Evolutionary conservation across 2,329 filamentous ascomycete genomes (phyloP), one percentile per base, ranked within the genome.

Genomic region (Colletotrichum horii): DNA sequence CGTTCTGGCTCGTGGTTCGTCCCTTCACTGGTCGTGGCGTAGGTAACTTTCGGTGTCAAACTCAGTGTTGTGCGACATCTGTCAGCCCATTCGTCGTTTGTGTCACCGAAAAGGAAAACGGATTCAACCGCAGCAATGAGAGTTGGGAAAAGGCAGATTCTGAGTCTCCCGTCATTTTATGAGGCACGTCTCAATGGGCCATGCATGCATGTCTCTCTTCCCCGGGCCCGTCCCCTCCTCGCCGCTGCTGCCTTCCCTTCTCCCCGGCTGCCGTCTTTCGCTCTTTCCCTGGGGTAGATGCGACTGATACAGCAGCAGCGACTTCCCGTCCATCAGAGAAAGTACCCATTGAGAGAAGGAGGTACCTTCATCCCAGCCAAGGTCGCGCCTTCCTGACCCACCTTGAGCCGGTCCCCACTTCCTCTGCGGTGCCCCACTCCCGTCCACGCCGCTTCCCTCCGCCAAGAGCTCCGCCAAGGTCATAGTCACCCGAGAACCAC

Each of bases 381-480:
- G 38, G 38, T 48, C 38, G 38, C 9, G 52, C 65, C 43, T 67
- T 19, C 65, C 43, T 34, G 64, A 43, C 56, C 73, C 70, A 75
- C 55, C 26, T 6, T 19, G 43, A 22, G 15, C 67, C 58, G 67
- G 67, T 34, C 72, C 22, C 72, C 72, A 71, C 66, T 66, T 52
- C 58, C 74, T 58, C 74, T 58, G 32, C 48, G n/a, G 19, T 19
- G 64, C 64, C 70, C 74, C 74, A 69, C 70, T 69, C 48, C 74
- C 70, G 74, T 74, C 58, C 16, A 66, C 72, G 73, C 69, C 73
- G 73, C 73, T 64, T 48, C 73, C 68, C 61, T 75, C 73, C 70
- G 73, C 73, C 73, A 75, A 75, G 73, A 72, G 43, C 34, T 73
- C 70, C 73, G 74, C 74, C 70, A 76, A 76, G 74, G 74, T 74